Evolutionary conservation across 148 eudicot species (phyloP).

Genomic region (Silene uniflora): DNA sequence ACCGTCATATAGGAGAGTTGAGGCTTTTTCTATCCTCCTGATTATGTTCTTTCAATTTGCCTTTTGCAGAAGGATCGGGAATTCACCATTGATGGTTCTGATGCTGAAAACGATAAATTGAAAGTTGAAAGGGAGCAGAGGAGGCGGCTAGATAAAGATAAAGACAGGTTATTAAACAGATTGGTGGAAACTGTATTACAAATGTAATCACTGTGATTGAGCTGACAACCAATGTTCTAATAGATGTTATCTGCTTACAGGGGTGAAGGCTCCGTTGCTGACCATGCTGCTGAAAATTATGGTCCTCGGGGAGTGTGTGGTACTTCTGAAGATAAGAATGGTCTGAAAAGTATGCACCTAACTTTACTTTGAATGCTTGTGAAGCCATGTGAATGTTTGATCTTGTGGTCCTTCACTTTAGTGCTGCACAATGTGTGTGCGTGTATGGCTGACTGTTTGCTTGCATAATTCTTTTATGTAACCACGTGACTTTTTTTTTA

Average conservation of each 20-base stretch:
- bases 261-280: slow-evolving; percentile 47
- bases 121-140: slow-evolving; percentile 67
- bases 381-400: not conserved
- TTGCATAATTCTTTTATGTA: not conserved
- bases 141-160: slow-evolving; percentile 67
- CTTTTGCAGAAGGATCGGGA: slow-evolving; percentile 46
- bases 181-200: slow-evolving; percentile 44
- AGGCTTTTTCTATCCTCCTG: not conserved
- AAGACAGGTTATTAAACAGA: slow-evolving; percentile 31
- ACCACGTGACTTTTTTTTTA: not conserved
- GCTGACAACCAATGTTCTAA: slow-evolving; percentile 45
- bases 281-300: slow-evolving; percentile 31
- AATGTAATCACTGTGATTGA: slow-evolving; percentile 37
- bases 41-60: slow-evolving; percentile 13
- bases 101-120: slow-evolving; percentile 70
- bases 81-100: slow-evolving; percentile 57
- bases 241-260: slow-evolving; percentile 47
- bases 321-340: slow-evolving; percentile 66
- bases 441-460: not conserved
- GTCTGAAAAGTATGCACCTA: slow-evolving; percentile 60
- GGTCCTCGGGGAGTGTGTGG: slow-evolving; percentile 27
- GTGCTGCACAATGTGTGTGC: not conserved
- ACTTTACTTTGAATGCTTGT: not conserved
- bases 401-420: not conserved
- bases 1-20: too few relatives aligned